Conservation (phyloP, 192 early-diverging fungal species). For the Piromyces finnis region DNA sequence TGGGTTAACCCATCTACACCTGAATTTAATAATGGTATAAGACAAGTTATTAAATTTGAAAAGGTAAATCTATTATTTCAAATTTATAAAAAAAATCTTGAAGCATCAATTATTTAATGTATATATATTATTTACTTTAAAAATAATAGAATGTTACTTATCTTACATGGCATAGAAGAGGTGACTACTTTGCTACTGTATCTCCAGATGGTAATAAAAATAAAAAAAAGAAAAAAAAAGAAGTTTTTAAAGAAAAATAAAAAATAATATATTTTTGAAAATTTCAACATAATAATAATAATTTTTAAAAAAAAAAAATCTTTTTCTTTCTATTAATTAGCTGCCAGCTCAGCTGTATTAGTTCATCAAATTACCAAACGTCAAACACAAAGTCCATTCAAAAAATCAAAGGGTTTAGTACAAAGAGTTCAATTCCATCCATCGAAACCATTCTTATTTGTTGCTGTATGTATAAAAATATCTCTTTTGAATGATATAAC, state of each 20-base stretch:
- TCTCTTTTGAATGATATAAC: too few species aligned
- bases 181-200: constrained; percentile 85
- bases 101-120: too few species aligned
- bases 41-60: background rate
- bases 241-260: too few species aligned
- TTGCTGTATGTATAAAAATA: too few species aligned
- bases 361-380: constrained; percentile 85
- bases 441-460: constrained; percentile 74
- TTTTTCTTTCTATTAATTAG: too few species aligned
- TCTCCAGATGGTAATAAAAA: constrained; percentile 46
- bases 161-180: constrained; percentile 86
- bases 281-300: background rate
- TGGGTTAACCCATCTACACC: background rate
- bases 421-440: constrained; percentile 88
- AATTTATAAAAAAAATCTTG: too few species aligned
- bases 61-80: too few species aligned
- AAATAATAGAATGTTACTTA: constrained; percentile 42
- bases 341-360: constrained; percentile 45
- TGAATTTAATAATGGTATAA: background rate
- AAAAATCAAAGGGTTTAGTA: constrained; percentile 68
- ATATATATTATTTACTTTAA: too few species aligned
- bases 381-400: constrained; percentile 82
- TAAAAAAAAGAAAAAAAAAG: too few species aligned
- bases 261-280: too few species aligned
- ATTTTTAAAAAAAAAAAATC: background rate